These are phyloP conservation scores for Orbilia javanica DNA, from an alignment of 2,329 filamentous ascomycete species.

Conservation along the genomic window DNA sequence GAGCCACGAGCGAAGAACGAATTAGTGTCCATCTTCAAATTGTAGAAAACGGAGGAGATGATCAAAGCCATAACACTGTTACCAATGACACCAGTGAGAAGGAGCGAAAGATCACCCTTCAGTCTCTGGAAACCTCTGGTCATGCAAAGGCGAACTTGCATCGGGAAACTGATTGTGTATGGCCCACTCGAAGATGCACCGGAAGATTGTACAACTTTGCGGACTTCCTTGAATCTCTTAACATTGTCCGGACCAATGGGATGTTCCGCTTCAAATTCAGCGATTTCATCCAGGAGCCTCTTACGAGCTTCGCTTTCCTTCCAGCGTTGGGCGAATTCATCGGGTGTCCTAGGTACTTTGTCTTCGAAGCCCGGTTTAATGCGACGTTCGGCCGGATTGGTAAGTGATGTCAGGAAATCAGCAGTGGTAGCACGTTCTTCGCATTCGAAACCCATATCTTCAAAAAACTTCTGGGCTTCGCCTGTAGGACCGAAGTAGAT, in stretches of 20 bases:
- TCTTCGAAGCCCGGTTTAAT: conserved; percentile 72
- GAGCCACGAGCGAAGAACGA: conserved; percentile 85
- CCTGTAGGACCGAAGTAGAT: conserved; percentile 78
- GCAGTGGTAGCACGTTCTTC: conserved; percentile 76
- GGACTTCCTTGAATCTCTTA: conserved; percentile 64
- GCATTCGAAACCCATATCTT: conserved; percentile 76
- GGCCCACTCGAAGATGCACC: conserved; percentile 66
- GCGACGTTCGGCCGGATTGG: conserved; percentile 71
- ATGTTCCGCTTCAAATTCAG: conserved; percentile 69
- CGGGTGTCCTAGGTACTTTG: conserved; percentile 72
- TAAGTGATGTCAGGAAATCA: conserved; percentile 80
- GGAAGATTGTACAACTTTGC: conserved; percentile 60
- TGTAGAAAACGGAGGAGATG: conserved; percentile 83
- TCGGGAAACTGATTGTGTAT: conserved; percentile 80
- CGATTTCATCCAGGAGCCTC: conserved; percentile 68
- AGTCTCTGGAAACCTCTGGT: conserved; percentile 84
- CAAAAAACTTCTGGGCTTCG: conserved; percentile 75
- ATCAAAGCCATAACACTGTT: conserved; percentile 83
- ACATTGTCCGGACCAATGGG: conserved; percentile 63
- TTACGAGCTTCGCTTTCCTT: conserved; percentile 65
- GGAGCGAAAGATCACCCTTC: conserved; percentile 77
- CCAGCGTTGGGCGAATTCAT: conserved; percentile 74
- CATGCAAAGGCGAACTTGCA: conserved; percentile 83
- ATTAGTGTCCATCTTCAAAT: conserved; percentile 74
- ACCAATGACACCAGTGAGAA: conserved; percentile 76